These are phyloP conservation scores for Trichoderma polysporum DNA, from an alignment of 2,329 filamentous ascomycete species.

Conservation along the genomic window DNA sequence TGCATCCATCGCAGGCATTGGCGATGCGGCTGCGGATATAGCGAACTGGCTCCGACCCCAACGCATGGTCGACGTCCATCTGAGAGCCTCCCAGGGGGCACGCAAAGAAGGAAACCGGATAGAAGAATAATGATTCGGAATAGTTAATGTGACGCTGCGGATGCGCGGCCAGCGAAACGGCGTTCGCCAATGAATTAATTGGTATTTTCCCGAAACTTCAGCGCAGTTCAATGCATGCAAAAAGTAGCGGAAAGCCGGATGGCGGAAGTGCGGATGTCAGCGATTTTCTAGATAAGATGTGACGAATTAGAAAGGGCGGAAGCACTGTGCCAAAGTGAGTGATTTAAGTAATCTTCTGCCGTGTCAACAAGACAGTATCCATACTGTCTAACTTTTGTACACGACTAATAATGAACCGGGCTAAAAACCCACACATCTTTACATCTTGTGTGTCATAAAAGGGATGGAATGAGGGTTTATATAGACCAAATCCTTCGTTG, in stretches of 20 bases:
- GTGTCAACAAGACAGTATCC: not conserved
- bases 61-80: constrained; percentile 13
- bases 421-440: not conserved
- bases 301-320: not conserved
- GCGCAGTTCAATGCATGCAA: not conserved
- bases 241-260: not conserved
- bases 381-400: not conserved
- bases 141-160: constrained; percentile 8
- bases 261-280: constrained; percentile 10
- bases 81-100: not conserved
- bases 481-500: not conserved
- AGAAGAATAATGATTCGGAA: not conserved
- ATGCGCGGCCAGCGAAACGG: not conserved
- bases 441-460: not conserved
- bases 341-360: not conserved
- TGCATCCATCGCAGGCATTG: constrained; percentile 56
- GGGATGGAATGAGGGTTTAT: not conserved
- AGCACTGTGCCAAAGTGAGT: constrained; percentile 14
- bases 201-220: not conserved
- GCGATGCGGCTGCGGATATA: constrained; percentile 46
- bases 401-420: not conserved
- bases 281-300: not conserved
- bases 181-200: not conserved
- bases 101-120: not conserved
- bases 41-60: constrained; percentile 5